These are phyloP conservation scores for Arabidopsis hybrid DNA, from an alignment of 441 rosid species.

Conservation along the genomic window DNA sequence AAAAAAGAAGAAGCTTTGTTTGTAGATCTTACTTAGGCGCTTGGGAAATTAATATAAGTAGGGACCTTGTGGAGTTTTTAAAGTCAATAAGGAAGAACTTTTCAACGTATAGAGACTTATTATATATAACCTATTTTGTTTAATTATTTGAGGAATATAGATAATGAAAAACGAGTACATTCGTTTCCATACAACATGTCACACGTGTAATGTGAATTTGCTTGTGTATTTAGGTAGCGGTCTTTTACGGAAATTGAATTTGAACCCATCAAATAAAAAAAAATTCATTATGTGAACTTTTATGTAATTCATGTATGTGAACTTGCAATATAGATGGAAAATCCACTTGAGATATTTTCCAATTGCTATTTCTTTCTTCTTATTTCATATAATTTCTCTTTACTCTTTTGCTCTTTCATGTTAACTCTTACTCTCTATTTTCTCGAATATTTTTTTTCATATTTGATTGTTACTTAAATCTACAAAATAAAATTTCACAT, in stretches of 20 bases:
- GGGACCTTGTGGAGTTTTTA: background rate
- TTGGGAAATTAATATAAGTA: slow-evolving; percentile 19
- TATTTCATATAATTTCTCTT: background rate
- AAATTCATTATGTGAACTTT: background rate
- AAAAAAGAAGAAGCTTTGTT: slow-evolving; percentile 17
- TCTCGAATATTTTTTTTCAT: too few species aligned
- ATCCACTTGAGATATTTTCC: slow-evolving; percentile 1
- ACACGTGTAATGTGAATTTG: slow-evolving; percentile 22
- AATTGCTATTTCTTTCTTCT: background rate
- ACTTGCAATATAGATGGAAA: slow-evolving; percentile 3
- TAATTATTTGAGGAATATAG: background rate
- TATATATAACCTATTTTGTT: background rate
- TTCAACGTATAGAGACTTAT: slow-evolving; percentile 23
- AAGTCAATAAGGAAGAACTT: slow-evolving; percentile 33
- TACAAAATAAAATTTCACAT: slow-evolving; percentile 1
- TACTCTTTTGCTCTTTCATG: background rate
- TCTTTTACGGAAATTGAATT: slow-evolving; percentile 27
- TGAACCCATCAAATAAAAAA: slow-evolving; percentile 1
- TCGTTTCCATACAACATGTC: slow-evolving; percentile 3
- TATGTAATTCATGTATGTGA: slow-evolving; percentile 14
- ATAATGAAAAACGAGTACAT: slow-evolving; percentile 3
- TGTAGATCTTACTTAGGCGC: slow-evolving; percentile 23
- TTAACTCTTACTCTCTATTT: background rate
- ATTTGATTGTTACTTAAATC: background rate
- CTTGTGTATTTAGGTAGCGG: slow-evolving; percentile 13